phyloP scores from a whole-genome alignment of 108 stramenopile species.

The Bacterosira constricta region DNA sequence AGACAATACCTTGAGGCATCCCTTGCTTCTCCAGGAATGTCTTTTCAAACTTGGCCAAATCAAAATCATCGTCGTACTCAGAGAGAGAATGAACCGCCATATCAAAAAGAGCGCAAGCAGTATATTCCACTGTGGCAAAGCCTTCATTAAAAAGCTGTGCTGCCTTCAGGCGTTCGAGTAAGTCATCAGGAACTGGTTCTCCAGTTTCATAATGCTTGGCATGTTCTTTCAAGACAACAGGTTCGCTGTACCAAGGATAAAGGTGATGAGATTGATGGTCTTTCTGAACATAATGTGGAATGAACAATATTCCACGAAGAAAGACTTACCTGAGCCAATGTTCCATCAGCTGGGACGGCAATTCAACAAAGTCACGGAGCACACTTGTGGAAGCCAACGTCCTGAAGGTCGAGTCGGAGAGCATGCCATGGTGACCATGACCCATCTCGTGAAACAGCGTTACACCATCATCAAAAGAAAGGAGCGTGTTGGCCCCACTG shows the following conservation, averaged over 20 bases:
- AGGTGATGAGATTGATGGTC: not conserved
- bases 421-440: slow-evolving; percentile 80
- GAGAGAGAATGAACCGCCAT: slow-evolving; percentile 72
- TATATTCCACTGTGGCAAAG: slow-evolving; percentile 79
- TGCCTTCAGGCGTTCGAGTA: slow-evolving; percentile 66
- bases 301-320: not conserved
- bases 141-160: slow-evolving; percentile 77
- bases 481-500: slow-evolving; percentile 45
- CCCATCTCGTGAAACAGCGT: slow-evolving; percentile 71
- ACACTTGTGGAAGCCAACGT: slow-evolving; percentile 75
- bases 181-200: slow-evolving; percentile 68
- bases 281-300: not conserved
- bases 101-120: slow-evolving; percentile 77
- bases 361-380: slow-evolving; percentile 74
- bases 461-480: slow-evolving; percentile 67
- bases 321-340: slow-evolving; percentile 59
- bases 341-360: slow-evolving; percentile 84
- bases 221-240: slow-evolving; percentile 64
- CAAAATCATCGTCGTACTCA: slow-evolving; percentile 72
- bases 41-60: slow-evolving; percentile 68
- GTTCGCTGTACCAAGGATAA: slow-evolving; percentile 31
- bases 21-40: slow-evolving; percentile 62
- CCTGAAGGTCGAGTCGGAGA: slow-evolving; percentile 68
- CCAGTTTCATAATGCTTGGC: slow-evolving; percentile 70
- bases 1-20: slow-evolving; percentile 82